Conservation (phyloP, 768 basidiomycete genomes). For the Chlorophyllum brunneum region DNA sequence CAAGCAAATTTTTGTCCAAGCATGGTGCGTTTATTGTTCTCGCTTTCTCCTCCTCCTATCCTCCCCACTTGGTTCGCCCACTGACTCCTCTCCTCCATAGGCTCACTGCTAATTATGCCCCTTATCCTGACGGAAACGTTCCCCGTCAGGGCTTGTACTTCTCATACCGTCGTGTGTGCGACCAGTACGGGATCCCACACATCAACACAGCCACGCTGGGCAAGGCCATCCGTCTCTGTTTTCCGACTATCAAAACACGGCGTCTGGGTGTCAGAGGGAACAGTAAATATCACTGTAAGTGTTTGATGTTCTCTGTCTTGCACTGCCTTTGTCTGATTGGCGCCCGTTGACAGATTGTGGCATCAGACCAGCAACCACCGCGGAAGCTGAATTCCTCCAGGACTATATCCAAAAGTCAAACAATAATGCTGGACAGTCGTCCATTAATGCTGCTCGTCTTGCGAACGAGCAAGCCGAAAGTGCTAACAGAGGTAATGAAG, state of each 20-base stretch:
- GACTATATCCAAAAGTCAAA: conserved; percentile 91
- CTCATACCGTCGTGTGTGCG: conserved; percentile 87
- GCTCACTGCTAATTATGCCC: conserved; percentile 86
- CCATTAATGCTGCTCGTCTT: conserved; percentile 68
- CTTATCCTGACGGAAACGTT: conserved; percentile 90
- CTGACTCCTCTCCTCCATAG: conserved; percentile 31
- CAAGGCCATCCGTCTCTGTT: conserved; percentile 90
- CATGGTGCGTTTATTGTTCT: conserved; percentile 57
- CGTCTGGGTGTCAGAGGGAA: conserved; percentile 90
- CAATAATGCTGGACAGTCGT: conserved; percentile 75
- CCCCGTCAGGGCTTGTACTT: conserved; percentile 93
- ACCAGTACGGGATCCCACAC: conserved; percentile 89
- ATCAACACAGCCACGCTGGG: conserved; percentile 96
- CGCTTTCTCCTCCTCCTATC: conserved; percentile 16
- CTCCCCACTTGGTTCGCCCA: too few relatives aligned
- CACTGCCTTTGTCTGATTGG: conserved; percentile 25
- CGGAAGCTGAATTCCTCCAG: conserved; percentile 89
- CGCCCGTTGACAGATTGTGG: conserved; percentile 69
- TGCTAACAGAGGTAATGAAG: conserved; percentile 40
- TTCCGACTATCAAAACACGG: conserved; percentile 92
- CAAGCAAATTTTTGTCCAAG: conserved; percentile 91
- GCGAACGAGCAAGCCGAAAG: conserved; percentile 69
- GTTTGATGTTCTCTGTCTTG: conserved; percentile 29
- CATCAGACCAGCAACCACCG: conserved; percentile 85
- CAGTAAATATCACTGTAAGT: conserved; percentile 90